Base-by-base conservation (phyloP, 2,329 filamentous ascomycete genomes). In the Westerdykella aurantiaca region DNA sequence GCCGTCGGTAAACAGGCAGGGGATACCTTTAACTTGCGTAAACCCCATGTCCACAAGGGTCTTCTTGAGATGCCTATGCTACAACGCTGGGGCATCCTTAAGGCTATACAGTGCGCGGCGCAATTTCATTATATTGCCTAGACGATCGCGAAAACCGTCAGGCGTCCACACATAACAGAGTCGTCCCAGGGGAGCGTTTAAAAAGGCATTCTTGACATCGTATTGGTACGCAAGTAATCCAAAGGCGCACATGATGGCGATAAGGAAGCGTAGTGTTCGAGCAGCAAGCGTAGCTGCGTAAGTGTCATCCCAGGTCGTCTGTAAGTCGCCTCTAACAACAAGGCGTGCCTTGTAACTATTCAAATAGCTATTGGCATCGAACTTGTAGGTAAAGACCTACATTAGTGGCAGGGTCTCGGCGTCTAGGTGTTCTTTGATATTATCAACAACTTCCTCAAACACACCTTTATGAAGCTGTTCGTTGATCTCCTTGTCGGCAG, bases 181-280 rank as follows among this genome's bases (percentile, higher is more conserved):
- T 22, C 48, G 23, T 29, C 49, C 22, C 10, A 53, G 14, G 22
- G 11, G 23, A 11, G 43, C 50, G 38, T 60, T 60, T 5, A 55
- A 25, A 39, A 61, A 62, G 7, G 56, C 54, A 31, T 53, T 59
- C 2, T 46, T 37, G 1, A 44, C 48, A 42, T 62, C 46, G 41
- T 50, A 54, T 42, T 62, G 49, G 7, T 25, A 34, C 10, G 50
- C 35, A 14, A 47, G 38, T 3, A 61, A 38, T 17, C 49, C 41
- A 39, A 56, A 59, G 13, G 42, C 40, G 4, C 51, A 47, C 9
- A 45, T 35, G 14, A 62, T 48, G 14, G 52, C 55, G 7, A 56
- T 52, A 7, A 60, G 22, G 13, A 38, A 40, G 31, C 49, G 14
- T 23, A 62, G 58, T 7, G 44, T 50, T 12, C 44, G 31, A 10